phyloP scores from a whole-genome alignment of 345 rosid species.

The Syzygium oleosum region DNA sequence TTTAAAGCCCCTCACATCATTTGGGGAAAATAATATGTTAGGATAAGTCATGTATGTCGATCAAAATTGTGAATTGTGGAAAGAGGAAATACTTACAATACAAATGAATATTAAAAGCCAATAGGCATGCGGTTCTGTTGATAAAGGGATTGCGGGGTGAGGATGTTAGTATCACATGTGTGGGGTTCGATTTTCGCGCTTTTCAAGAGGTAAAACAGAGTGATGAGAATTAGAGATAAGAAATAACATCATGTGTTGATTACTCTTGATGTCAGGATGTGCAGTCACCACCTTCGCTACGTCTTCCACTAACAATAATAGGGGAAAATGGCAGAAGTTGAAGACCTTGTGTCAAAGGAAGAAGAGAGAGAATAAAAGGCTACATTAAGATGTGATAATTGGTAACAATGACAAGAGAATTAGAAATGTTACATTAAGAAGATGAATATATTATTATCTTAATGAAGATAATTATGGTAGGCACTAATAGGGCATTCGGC shows the following conservation, averaged over 20 bases:
- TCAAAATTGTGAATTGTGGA: neutral
- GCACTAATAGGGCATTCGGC: neutral
- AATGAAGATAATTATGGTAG: neutral
- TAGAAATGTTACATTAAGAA: neutral
- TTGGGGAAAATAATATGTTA: neutral
- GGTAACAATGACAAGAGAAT: neutral
- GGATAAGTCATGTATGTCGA: neutral
- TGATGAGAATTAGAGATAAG: too few relatives aligned
- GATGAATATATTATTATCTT: neutral
- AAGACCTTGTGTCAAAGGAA: neutral
- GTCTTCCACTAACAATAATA: neutral
- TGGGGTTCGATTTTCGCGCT: too few relatives aligned
- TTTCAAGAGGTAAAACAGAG: too few relatives aligned
- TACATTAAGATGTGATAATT: neutral
- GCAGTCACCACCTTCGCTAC: neutral
- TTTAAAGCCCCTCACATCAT: neutral
- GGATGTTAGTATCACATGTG: too few relatives aligned
- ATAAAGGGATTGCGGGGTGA: too few relatives aligned
- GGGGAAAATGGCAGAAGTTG: neutral
- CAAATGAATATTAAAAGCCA: neutral
- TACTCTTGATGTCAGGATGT: neutral
- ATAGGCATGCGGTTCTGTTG: too few relatives aligned
- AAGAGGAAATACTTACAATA: neutral
- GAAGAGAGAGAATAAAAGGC: neutral
- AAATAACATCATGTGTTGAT: too few relatives aligned